A percentile compares a stretch with the other conserved stretches of the same genome.
These are phyloP conservation scores for Dacryopinax primogenitus DNA, from an alignment of 768 basidiomycete species.

Conservation along the genomic window DNA sequence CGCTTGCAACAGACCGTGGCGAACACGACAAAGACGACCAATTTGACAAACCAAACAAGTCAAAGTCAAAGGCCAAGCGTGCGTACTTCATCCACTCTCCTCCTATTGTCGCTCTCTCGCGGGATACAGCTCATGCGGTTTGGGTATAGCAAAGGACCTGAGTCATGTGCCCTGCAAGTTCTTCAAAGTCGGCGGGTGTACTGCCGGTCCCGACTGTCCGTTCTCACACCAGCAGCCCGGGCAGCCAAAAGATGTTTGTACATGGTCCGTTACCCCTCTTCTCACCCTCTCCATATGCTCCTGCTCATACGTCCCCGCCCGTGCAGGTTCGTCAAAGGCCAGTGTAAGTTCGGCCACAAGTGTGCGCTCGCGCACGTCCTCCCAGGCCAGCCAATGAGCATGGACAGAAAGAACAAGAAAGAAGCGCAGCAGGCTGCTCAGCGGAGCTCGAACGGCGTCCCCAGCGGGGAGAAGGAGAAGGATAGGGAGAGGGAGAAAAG, in stretches of 20 bases:
- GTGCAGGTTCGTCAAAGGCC: slow-evolving; percentile 60
- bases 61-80: too few species aligned
- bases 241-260: slow-evolving; percentile 64
- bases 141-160: slow-evolving; percentile 53
- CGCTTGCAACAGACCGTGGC: too few species aligned
- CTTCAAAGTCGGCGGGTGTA: slow-evolving; percentile 88
- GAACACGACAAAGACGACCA: too few species aligned
- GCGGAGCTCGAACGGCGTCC: slow-evolving; percentile 10
- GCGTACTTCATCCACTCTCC: too few species aligned
- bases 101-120: too few species aligned
- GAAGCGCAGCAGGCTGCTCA: slow-evolving; percentile 46
- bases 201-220: slow-evolving; percentile 86
- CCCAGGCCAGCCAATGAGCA: slow-evolving; percentile 85
- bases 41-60: too few species aligned
- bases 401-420: slow-evolving; percentile 97
- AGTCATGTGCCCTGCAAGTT: slow-evolving; percentile 97
- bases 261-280: slow-evolving; percentile 44
- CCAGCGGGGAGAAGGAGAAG: slow-evolving; percentile 8
- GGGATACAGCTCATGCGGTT: not conserved
- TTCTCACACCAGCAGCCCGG: slow-evolving; percentile 85
- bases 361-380: slow-evolving; percentile 90
- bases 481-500: slow-evolving; percentile 11
- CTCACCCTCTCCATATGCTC: slow-evolving; percentile 9
- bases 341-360: slow-evolving; percentile 66
- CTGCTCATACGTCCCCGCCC: slow-evolving; percentile 29